Evolutionary conservation across 495 filamentous ascomycete species (phyloP), one percentile per base, ranked within the genome.

Genomic region (Astrothelium macrocarpum): DNA sequence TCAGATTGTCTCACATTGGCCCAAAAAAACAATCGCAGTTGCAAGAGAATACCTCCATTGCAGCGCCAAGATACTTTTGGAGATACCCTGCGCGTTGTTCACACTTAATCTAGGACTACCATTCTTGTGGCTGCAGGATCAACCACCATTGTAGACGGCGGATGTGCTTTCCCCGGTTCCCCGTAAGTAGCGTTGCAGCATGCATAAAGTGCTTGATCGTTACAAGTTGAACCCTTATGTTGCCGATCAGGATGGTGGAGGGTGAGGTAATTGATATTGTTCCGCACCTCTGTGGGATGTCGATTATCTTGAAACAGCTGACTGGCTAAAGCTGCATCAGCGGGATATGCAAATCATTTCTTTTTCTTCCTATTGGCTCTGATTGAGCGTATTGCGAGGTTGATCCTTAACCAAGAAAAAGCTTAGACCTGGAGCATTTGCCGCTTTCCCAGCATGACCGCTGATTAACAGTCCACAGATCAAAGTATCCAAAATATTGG

Each of bases 121-220:
- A 25, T 25, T 56, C 49, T n/a, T 29, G 49, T 56, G 49, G 49
- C 49, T 56, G 49, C 49, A 56, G 49, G 49, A 56, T 56, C 49
- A 56, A n/a, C 49, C 49, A 28, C 9, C 49, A 29, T 29, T 5
- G 25, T 16, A 56, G 49, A 20, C 49, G 23, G 49, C 49, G 49
- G 49, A 29, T 56, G 25, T 56, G 49, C 49, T 56, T 56, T 56
- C 49, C 49, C 49, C 49, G 49, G 49, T 56, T 56, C 49, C 49
- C 49, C 49, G 49, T 29, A 20, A 29, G 25, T 56, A 56, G 49
- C 49, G 49, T 20, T 56, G 49, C 49, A 56, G 49, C 49, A 5
- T 56, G 49, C 49, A 56, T 56, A 11, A 9, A 5, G 9, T 56
- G 26, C 23, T 20, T 56, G 7, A 9, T 56, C 49, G 25, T 29